These are phyloP conservation scores for Schrenkiella parvula DNA, from an alignment of 345 rosid genomes.

Conservation along the genomic window DNA sequence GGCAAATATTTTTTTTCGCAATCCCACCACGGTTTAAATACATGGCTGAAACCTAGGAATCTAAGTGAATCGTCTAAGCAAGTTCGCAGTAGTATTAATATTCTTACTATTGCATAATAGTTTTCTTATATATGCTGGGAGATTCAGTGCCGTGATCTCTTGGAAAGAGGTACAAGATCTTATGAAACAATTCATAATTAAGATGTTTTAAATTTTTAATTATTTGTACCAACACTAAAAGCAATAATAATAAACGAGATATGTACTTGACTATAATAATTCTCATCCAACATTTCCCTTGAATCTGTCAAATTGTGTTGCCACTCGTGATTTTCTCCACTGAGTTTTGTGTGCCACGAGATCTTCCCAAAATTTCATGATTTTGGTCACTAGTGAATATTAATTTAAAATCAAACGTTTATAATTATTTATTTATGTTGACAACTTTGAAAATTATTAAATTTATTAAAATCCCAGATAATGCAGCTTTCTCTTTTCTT, in stretches of 20 bases:
- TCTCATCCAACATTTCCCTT: slow-evolving; percentile 28
- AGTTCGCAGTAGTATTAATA: too few species aligned
- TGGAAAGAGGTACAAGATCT: slow-evolving; percentile 4
- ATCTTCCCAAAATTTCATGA: slow-evolving; percentile 25
- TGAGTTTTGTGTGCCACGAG: slow-evolving; percentile 16
- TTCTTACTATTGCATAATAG: not conserved
- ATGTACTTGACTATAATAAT: not conserved
- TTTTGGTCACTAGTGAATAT: slow-evolving; percentile 12
- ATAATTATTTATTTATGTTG: not conserved
- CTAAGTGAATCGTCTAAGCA: too few species aligned
- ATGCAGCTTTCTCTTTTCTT: too few species aligned
- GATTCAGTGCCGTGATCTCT: slow-evolving; percentile 9
- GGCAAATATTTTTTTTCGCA: too few species aligned
- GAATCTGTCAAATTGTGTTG: slow-evolving; percentile 24
- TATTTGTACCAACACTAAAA: not conserved
- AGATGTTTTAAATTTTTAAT: not conserved
- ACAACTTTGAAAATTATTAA: not conserved
- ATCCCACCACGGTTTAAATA: too few species aligned
- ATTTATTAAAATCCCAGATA: not conserved
- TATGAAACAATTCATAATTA: slow-evolving; percentile 10
- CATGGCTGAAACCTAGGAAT: too few species aligned
- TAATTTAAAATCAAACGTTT: not conserved
- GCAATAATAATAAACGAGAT: not conserved
- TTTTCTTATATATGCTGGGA: not conserved
- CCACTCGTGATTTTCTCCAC: slow-evolving; percentile 36